Conservation (phyloP, 2,329 filamentous ascomycete genomes). For the Monosporascus sp. region DNA sequence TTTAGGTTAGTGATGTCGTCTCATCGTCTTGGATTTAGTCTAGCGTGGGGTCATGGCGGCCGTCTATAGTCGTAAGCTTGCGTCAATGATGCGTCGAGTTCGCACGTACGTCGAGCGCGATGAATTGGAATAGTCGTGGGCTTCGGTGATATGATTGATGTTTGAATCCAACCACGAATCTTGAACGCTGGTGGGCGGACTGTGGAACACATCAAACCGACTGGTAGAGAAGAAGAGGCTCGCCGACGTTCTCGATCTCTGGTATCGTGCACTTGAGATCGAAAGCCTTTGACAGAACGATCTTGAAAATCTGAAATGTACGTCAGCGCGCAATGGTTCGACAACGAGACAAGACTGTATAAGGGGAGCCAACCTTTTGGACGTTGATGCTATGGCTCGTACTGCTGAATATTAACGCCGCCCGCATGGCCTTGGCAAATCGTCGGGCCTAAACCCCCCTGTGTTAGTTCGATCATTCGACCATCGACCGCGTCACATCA, state of each 20-base stretch:
- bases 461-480: slow-evolving; percentile 12
- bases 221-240: slow-evolving; percentile 89
- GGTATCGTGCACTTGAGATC: slow-evolving; percentile 98
- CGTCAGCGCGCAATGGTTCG: slow-evolving; percentile 4
- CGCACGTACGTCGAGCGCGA: not conserved
- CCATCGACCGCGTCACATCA: not conserved
- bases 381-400: slow-evolving; percentile 99
- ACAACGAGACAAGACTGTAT: not conserved
- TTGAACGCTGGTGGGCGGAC: no score
- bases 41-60: not conserved
- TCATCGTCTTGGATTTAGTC: not conserved
- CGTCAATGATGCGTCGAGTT: not conserved
- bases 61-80: not conserved
- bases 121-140: not conserved
- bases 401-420: slow-evolving; percentile 95
- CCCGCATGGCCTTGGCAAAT: slow-evolving; percentile 98
- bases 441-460: slow-evolving; percentile 71
- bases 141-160: not conserved
- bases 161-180: not conserved
- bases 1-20: not conserved
- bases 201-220: slow-evolving; percentile 40
- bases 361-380: slow-evolving; percentile 67
- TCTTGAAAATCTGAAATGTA: slow-evolving; percentile 85
- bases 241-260: slow-evolving; percentile 96
- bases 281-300: slow-evolving; percentile 96